These are phyloP conservation scores for Talinum fruticosum DNA, from an alignment of 148 eudicot genomes.

Conservation along the genomic window DNA sequence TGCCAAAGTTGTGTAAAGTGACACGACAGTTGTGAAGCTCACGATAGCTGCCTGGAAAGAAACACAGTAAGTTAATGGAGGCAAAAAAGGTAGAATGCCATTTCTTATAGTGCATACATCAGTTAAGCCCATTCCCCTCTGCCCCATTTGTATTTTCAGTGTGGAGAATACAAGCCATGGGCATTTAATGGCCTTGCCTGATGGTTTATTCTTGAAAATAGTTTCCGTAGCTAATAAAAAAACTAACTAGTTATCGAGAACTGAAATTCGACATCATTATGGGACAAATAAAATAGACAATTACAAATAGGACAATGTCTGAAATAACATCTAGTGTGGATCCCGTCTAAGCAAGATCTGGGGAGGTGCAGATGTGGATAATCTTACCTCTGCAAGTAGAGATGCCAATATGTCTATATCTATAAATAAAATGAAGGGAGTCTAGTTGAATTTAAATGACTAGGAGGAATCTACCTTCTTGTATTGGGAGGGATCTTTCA, in stretches of 20 bases:
- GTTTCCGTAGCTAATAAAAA: no score
- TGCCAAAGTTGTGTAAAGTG: conserved; percentile 51
- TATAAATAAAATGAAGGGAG: background rate
- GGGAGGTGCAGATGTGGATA: no score
- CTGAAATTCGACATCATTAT: background rate
- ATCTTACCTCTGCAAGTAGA: no score
- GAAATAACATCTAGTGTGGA: no score
- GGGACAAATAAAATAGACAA: background rate
- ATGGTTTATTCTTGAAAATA: no score
- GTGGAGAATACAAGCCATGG: no score
- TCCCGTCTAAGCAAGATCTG: no score
- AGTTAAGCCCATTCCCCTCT: no score
- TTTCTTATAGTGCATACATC: background rate
- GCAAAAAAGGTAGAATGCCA: background rate
- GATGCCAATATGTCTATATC: no score
- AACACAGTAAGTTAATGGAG: background rate
- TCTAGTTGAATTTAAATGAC: background rate
- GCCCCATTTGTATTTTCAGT: no score
- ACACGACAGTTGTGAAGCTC: conserved; percentile 61
- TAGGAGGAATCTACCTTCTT: conserved; percentile 39
- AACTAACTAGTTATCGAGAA: background rate
- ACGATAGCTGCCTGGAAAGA: conserved; percentile 52
- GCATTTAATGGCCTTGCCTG: no score
- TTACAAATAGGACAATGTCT: no score
- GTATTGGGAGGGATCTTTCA: conserved; percentile 69